Percentiles rank a stretch among this genome's conserved stretches.
Conservation (phyloP, 352 stramenopile species). For the Phytopythium kandeliae region DNA sequence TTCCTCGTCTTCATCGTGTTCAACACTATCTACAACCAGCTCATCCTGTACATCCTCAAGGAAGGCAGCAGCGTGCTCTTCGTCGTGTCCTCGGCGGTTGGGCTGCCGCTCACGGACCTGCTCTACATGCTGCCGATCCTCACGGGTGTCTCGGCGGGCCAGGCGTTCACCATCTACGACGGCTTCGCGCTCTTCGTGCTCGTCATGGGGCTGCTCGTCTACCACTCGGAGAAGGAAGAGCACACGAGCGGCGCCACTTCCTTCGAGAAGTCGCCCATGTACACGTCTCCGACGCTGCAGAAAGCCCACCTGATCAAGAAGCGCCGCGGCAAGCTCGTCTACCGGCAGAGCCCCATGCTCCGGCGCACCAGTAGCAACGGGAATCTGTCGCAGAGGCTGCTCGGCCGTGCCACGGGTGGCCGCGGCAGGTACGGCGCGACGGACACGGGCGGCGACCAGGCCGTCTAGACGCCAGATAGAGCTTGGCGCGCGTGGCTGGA, state of each 20-base stretch:
- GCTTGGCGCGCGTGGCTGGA: neutral
- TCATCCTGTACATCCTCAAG: slow-evolving; percentile 89
- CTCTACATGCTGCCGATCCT: slow-evolving; percentile 82
- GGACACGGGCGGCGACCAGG: neutral
- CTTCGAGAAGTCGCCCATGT: slow-evolving; percentile 84
- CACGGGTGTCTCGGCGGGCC: slow-evolving; percentile 54
- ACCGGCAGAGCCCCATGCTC: slow-evolving; percentile 77
- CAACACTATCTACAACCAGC: slow-evolving; percentile 85
- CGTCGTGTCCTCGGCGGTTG: slow-evolving; percentile 80
- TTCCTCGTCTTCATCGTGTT: slow-evolving; percentile 86
- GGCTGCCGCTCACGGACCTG: slow-evolving; percentile 75
- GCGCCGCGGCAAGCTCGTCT: slow-evolving; percentile 71
- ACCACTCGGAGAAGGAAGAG: slow-evolving; percentile 86
- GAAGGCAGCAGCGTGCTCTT: slow-evolving; percentile 86
- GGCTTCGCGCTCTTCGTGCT: slow-evolving; percentile 84
- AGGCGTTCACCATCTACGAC: slow-evolving; percentile 85
- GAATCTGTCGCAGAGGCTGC: slow-evolving; percentile 52
- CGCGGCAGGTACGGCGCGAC: slow-evolving; percentile 55
- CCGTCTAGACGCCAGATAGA: neutral
- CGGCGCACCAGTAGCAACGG: slow-evolving; percentile 35
- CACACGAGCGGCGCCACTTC: slow-evolving; percentile 49
- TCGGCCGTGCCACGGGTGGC: slow-evolving; percentile 33
- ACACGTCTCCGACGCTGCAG: slow-evolving; percentile 76
- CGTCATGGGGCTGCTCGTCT: slow-evolving; percentile 81
- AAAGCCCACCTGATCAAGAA: slow-evolving; percentile 83